Evolutionary conservation across 768 basidiomycete genomes (phyloP).

Genomic region (Postia placenta): DNA sequence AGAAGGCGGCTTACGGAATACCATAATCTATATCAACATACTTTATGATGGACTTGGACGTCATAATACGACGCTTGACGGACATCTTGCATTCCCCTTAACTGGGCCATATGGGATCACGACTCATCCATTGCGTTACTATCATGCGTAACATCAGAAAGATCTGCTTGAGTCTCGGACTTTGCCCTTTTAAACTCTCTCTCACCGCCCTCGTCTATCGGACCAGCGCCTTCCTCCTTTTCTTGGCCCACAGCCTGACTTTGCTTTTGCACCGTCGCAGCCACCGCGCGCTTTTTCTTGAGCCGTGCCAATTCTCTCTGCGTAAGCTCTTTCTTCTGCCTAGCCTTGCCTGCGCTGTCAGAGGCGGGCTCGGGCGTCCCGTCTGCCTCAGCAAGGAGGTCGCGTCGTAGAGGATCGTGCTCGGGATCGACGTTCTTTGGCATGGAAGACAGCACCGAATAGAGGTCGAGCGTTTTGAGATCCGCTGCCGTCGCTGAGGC

Average conservation of each 20-base stretch:
- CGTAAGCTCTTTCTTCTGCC: conserved; percentile 28
- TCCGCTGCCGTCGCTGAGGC: conserved; percentile 43
- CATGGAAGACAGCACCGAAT: conserved; percentile 47
- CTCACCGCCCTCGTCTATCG: conserved; percentile 16
- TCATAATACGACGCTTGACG: too few relatives aligned
- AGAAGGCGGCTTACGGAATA: conserved; percentile 26
- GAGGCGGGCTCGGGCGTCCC: conserved; percentile 2
- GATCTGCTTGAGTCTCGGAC: conserved; percentile 21
- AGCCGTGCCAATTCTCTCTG: conserved; percentile 43
- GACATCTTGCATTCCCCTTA: too few relatives aligned
- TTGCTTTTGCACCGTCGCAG: conserved; percentile 22
- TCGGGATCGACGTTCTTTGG: conserved; percentile 53
- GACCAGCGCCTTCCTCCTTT: conserved; percentile 2
- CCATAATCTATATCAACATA: background rate
- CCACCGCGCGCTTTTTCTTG: conserved; percentile 45
- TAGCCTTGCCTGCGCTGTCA: conserved; percentile 8
- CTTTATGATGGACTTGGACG: background rate
- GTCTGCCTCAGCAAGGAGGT: conserved; percentile 15
- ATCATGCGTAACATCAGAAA: background rate
- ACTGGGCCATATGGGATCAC: too few relatives aligned
- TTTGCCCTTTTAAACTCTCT: conserved; percentile 31
- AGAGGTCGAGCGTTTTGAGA: conserved; percentile 52
- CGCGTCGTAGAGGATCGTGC: conserved; percentile 34
- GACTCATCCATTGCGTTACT: background rate
- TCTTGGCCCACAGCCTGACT: conserved; percentile 7